A percentile compares a stretch with the other conserved stretches of the same genome.
Evolutionary conservation across 441 rosid species (phyloP).

Genomic region (Pelargonium citronellum): DNA sequence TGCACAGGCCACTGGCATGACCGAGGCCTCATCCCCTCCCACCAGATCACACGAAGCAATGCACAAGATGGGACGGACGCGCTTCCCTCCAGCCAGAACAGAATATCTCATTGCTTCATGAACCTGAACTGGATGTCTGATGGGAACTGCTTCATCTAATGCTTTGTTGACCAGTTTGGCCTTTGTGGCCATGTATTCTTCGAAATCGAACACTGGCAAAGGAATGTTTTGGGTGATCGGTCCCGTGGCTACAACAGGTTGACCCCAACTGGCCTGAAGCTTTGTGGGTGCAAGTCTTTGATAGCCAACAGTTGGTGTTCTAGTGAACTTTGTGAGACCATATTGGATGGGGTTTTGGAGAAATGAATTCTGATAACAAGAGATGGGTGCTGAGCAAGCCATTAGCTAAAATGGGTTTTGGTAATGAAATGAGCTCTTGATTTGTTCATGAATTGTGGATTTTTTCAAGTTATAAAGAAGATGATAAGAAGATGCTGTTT

Average conservation of each 20-base stretch:
- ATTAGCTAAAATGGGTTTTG: slow-evolving; percentile 10
- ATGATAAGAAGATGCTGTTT: slow-evolving; percentile 11
- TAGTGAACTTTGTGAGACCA: slow-evolving; percentile 5
- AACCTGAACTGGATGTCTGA: slow-evolving; percentile 18
- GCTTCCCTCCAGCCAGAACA: slow-evolving; percentile 37
- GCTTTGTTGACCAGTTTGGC: slow-evolving; percentile 26
- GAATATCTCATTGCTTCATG: slow-evolving; percentile 44
- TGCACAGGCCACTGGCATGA: slow-evolving; percentile 36
- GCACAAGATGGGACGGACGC: slow-evolving; percentile 34
- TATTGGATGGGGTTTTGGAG: slow-evolving; percentile 13
- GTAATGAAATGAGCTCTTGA: neutral
- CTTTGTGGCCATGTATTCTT: slow-evolving; percentile 26
- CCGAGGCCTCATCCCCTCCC: slow-evolving; percentile 34
- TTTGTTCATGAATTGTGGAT: neutral
- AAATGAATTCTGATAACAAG: slow-evolving; percentile 15
- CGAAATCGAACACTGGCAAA: slow-evolving; percentile 12
- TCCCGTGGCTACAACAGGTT: slow-evolving; percentile 1
- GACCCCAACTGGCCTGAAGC: slow-evolving; percentile 3
- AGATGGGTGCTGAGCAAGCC: slow-evolving; percentile 29
- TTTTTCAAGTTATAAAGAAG: neutral
- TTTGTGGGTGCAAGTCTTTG: slow-evolving; percentile 10
- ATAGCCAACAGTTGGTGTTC: neutral
- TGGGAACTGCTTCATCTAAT: slow-evolving; percentile 29
- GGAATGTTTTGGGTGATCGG: slow-evolving; percentile 4
- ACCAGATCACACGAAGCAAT: slow-evolving; percentile 37